A percentile compares a stretch with the other conserved stretches of the same genome.
Evolutionary conservation across 1,284 basidiomycete genomes (phyloP).

Genomic region (Singerocomus rubriflavus): DNA sequence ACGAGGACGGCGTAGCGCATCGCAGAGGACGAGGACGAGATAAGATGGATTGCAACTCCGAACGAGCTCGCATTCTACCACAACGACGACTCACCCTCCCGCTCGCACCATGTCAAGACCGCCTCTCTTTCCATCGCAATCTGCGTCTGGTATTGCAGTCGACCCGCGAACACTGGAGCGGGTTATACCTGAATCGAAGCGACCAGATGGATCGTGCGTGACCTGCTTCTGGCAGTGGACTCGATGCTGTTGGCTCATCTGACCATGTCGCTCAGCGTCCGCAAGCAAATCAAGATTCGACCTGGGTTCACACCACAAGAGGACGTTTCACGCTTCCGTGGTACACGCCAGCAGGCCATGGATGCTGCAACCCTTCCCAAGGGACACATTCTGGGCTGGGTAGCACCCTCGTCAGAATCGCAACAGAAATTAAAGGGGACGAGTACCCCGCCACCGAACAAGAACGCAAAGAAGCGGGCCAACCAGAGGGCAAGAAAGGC

Average conservation of each 20-base stretch:
- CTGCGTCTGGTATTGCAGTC: constrained; percentile 77
- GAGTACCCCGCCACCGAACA: constrained; percentile 38
- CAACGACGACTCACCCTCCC: neutral
- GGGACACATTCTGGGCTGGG: constrained; percentile 78
- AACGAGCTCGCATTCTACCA: constrained; percentile 1
- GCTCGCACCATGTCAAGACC: constrained; percentile 64
- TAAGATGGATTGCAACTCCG: constrained; percentile 32
- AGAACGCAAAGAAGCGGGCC: constrained; percentile 77
- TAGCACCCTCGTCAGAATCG: constrained; percentile 48
- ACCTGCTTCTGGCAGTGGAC: neutral
- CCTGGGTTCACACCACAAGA: constrained; percentile 95
- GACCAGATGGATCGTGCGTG: constrained; percentile 88
- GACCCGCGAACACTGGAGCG: constrained; percentile 83
- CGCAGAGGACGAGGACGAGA: constrained; percentile 7
- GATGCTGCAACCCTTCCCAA: constrained; percentile 64
- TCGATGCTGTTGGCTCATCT: constrained; percentile 10
- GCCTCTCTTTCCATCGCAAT: constrained; percentile 65
- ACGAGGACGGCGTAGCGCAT: constrained; percentile 92
- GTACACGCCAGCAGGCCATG: constrained; percentile 68
- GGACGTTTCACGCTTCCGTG: constrained; percentile 83
- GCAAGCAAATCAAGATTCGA: constrained; percentile 88
- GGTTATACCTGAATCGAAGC: constrained; percentile 80
- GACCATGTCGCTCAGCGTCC: constrained; percentile 50
- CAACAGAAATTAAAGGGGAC: constrained; percentile 32
- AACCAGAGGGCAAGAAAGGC: constrained; percentile 68